phyloP scores from a whole-genome alignment of 192 early-diverging fungal species.

The Podila clonocystis region DNA sequence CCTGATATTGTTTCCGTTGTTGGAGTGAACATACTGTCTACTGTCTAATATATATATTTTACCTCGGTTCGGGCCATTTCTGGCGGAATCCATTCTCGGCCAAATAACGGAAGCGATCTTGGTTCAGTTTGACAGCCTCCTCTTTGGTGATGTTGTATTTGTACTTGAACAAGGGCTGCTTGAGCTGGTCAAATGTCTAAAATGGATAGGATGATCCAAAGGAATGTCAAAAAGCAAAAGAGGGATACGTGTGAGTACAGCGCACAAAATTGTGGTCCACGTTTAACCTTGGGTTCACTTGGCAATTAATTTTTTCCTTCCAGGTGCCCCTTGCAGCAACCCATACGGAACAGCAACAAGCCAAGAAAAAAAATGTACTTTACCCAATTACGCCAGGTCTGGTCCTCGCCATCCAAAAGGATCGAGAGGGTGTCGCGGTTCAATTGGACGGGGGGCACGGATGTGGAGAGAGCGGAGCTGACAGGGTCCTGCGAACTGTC shows the following conservation, averaged over 20 bases:
- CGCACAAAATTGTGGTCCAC: too few species aligned
- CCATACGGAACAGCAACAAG: neutral
- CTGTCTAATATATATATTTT: too few species aligned
- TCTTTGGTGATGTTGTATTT: conserved; percentile 22
- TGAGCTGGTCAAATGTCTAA: conserved; percentile 15
- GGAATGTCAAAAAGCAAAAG: neutral
- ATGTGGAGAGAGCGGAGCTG: conserved; percentile 4
- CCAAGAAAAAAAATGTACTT: neutral
- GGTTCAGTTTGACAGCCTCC: conserved; percentile 10
- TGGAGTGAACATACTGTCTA: too few species aligned
- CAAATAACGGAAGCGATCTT: conserved; percentile 5
- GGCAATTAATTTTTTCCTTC: neutral
- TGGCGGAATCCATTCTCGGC: conserved; percentile 2
- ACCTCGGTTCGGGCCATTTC: conserved; percentile 9
- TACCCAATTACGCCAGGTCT: conserved; percentile 30
- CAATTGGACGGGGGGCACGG: conserved; percentile 2
- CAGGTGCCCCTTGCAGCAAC: too few species aligned
- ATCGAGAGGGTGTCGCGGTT: conserved; percentile 11
- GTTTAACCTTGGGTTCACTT: too few species aligned
- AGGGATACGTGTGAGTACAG: too few species aligned
- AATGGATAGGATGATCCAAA: too few species aligned
- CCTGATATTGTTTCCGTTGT: neutral
- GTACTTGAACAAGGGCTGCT: conserved; percentile 22
- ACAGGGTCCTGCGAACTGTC: conserved; percentile 4
- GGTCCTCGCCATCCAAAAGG: conserved; percentile 9